These are phyloP conservation scores for Glycyrrhiza uralensis DNA, from an alignment of 306 rosid genomes.

Conservation along the genomic window DNA sequence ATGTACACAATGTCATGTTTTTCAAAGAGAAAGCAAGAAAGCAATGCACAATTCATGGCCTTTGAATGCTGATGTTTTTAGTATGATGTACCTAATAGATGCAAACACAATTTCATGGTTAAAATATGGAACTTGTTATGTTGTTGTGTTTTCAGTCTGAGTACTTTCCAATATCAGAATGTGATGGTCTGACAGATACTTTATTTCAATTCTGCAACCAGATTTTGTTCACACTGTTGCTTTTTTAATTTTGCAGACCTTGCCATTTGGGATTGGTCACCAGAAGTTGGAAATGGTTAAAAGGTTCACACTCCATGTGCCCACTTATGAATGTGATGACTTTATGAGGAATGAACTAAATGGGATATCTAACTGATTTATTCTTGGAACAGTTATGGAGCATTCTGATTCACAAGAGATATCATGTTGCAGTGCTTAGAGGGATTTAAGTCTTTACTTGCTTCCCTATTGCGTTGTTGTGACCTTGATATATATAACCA, in stretches of 20 bases:
- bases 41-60: background rate
- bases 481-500: constrained; percentile 73
- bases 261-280: constrained; percentile 30
- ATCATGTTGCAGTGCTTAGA: constrained; percentile 85
- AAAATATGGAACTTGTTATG: constrained; percentile 10
- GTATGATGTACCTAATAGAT: background rate
- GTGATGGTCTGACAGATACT: background rate
- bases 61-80: background rate
- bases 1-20: background rate
- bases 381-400: constrained; percentile 67
- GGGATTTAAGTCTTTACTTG: constrained; percentile 55
- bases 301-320: constrained; percentile 40
- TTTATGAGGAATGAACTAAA: constrained; percentile 4
- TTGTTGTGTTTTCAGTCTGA: background rate
- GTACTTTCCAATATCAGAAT: constrained; percentile 1
- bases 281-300: constrained; percentile 70
- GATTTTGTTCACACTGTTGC: constrained; percentile 17
- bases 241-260: constrained; percentile 19
- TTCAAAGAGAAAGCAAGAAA: constrained; percentile 2
- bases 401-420: constrained; percentile 57
- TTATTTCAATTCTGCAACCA: constrained; percentile 19
- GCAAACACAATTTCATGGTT: background rate
- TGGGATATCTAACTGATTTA: constrained; percentile 24
- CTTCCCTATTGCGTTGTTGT: constrained; percentile 70
- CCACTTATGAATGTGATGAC: background rate